phyloP scores from a whole-genome alignment of 139 green algal genomes.

The Pycnococcus provasolii region DNA sequence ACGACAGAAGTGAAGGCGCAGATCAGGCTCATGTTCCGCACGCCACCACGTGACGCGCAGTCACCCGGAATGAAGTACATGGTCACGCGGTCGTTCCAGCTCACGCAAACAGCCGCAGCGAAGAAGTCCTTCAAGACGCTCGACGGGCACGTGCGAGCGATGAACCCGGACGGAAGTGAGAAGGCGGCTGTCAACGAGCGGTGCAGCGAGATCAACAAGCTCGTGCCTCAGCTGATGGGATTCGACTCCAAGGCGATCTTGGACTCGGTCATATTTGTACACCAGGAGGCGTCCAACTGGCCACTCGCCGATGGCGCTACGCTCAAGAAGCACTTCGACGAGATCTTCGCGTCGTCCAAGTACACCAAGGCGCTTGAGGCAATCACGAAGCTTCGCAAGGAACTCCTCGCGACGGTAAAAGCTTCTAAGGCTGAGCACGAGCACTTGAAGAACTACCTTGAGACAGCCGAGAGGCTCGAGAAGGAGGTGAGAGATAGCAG shows the following conservation, averaged over 20 bases:
- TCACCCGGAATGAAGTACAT: constrained; percentile 38
- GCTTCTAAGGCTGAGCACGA: too few species aligned
- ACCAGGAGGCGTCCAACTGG: constrained; percentile 98
- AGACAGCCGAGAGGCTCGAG: too few species aligned
- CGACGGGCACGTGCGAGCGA: constrained; percentile 22
- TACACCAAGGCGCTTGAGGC: constrained; percentile 73
- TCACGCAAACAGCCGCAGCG: constrained; percentile 39
- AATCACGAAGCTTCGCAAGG: constrained; percentile 52
- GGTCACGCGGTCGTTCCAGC: constrained; percentile 70
- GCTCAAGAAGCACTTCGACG: constrained; percentile 96
- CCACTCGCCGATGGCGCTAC: constrained; percentile 71
- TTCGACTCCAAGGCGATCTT: constrained; percentile 78
- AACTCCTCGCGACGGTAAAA: not conserved
- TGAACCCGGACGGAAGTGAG: constrained; percentile 55
- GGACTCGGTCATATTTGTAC: constrained; percentile 98
- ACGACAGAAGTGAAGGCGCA: constrained; percentile 90
- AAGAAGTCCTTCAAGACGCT: constrained; percentile 43
- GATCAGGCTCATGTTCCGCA: constrained; percentile 86
- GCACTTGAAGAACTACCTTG: too few species aligned
- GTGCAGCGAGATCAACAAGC: constrained; percentile 81
- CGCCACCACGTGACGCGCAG: constrained; percentile 36
- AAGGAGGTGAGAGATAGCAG: too few species aligned
- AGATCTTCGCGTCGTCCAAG: constrained; percentile 92
- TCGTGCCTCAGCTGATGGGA: constrained; percentile 84
- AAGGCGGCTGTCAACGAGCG: constrained; percentile 54